Percentiles rank a stretch among this genome's conserved stretches.
Evolutionary conservation across 2,329 filamentous ascomycete species (phyloP).

Genomic region (Colletotrichum liaoningense): DNA sequence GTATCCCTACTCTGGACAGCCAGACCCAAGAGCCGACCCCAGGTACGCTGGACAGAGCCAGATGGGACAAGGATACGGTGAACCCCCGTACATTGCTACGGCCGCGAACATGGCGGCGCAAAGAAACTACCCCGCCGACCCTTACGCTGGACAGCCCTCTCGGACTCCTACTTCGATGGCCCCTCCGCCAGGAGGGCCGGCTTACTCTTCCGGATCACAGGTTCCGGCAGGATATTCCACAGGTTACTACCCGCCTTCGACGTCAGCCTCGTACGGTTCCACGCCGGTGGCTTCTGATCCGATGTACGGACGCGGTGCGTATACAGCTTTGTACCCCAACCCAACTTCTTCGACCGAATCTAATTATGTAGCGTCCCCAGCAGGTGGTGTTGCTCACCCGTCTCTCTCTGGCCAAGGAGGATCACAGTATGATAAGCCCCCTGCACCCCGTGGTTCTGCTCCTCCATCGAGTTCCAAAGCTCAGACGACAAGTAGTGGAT

Average conservation of each 20-base stretch:
- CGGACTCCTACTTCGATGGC: constrained; percentile 32
- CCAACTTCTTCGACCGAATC: constrained; percentile 41
- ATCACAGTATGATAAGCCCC: constrained; percentile 64
- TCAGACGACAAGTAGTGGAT: constrained; percentile 51
- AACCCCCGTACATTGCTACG: constrained; percentile 32
- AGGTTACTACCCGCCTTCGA: constrained; percentile 42
- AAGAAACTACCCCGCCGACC: constrained; percentile 25
- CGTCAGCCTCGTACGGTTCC: constrained; percentile 19
- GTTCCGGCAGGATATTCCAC: constrained; percentile 22
- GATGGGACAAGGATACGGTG: constrained; percentile 23
- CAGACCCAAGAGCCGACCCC: constrained; percentile 33
- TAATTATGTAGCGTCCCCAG: constrained; percentile 65
- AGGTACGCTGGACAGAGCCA: constrained; percentile 35
- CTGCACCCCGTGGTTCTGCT: constrained; percentile 50
- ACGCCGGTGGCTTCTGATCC: constrained; percentile 60
- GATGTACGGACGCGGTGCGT: constrained; percentile 72
- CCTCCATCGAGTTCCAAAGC: constrained; percentile 52
- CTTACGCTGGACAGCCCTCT: constrained; percentile 31
- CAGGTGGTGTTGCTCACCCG: constrained; percentile 55
- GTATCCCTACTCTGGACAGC: constrained; percentile 36
- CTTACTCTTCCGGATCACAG: constrained; percentile 36
- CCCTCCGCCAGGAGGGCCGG: constrained; percentile 20
- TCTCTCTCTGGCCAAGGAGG: constrained; percentile 49
- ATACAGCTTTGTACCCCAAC: constrained; percentile 42
- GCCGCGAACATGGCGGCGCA: constrained; percentile 22